Percentiles rank a stretch among this genome's conserved stretches.
phyloP scores from a whole-genome alignment of 2,329 filamentous ascomycete species.

The Talaromyces rugulosus region DNA sequence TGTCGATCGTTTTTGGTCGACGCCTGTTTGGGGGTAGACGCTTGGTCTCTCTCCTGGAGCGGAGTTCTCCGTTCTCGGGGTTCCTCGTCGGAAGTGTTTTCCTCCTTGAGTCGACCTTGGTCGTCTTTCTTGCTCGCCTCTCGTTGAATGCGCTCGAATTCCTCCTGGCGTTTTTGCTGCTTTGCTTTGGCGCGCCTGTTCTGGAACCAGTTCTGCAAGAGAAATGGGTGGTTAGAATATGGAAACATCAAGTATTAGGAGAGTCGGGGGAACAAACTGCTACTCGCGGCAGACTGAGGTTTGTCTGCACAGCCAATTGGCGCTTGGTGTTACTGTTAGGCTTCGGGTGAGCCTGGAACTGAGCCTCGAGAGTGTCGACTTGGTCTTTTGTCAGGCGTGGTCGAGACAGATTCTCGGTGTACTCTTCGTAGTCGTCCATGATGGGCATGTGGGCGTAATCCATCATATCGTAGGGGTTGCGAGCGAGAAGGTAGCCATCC shows the following conservation, averaged over 20 bases:
- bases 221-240: conserved; percentile 8
- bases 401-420: conserved; percentile 44
- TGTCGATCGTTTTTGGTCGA: background rate
- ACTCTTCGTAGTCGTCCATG: conserved; percentile 42
- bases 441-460: conserved; percentile 39
- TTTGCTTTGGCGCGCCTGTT: conserved; percentile 51
- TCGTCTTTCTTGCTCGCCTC: conserved; percentile 19
- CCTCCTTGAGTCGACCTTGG: conserved; percentile 25
- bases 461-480: conserved; percentile 38
- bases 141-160: conserved; percentile 44
- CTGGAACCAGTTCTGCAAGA: conserved; percentile 50
- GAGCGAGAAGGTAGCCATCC: conserved; percentile 34
- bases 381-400: conserved; percentile 50
- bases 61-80: conserved; percentile 5
- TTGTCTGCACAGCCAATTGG: conserved; percentile 46
- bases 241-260: background rate
- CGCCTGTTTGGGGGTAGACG: conserved; percentile 24
- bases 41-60: conserved; percentile 6
- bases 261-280: conserved; percentile 36
- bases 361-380: conserved; percentile 46
- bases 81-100: conserved; percentile 14
- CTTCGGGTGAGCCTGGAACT: conserved; percentile 49
- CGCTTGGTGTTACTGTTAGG: conserved; percentile 49
- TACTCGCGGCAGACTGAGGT: conserved; percentile 46
- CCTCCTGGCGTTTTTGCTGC: conserved; percentile 47